phyloP scores from a whole-genome alignment of 2,329 filamentous ascomycete genomes.

The Fusarium brevicatenulatum region DNA sequence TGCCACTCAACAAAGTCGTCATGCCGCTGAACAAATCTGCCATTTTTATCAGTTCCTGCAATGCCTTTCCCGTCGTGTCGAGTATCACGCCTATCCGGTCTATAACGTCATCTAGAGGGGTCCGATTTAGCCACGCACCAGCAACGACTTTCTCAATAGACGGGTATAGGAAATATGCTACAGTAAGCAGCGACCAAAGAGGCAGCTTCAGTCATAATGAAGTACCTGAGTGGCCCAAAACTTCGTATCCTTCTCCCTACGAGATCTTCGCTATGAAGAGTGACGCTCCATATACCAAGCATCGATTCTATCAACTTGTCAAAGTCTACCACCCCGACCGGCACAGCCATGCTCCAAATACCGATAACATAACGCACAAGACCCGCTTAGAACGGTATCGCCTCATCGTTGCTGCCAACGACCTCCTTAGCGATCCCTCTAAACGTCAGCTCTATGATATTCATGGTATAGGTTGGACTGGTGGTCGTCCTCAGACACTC shows the following conservation, averaged over 20 bases:
- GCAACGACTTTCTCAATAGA: conserved; percentile 6
- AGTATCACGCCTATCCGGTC: conserved; percentile 17
- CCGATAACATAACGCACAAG: conserved; percentile 56
- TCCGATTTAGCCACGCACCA: conserved; percentile 13
- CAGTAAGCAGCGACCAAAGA: conserved; percentile 23
- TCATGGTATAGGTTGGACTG: conserved; percentile 83
- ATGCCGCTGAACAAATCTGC: conserved; percentile 40
- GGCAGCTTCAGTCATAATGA: conserved; percentile 15
- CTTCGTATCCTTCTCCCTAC: conserved; percentile 79
- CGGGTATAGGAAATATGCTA: conserved; percentile 36
- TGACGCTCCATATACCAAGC: conserved; percentile 80
- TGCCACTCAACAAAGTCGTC: conserved; percentile 12
- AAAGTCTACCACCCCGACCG: conserved; percentile 96
- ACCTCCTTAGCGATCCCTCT: conserved; percentile 82
- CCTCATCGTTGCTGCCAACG: conserved; percentile 86
- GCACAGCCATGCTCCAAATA: conserved; percentile 47
- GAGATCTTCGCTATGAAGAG: conserved; percentile 77
- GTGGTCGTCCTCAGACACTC: conserved; percentile 64
- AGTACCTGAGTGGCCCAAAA: conserved; percentile 58
- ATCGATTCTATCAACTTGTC: conserved; percentile 87
- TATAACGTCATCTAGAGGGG: conserved; percentile 40
- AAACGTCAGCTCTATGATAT: conserved; percentile 85
- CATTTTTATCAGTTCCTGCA: conserved; percentile 34
- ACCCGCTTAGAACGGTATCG: conserved; percentile 88
- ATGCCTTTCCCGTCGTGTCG: conserved; percentile 31